Conservation (phyloP, 352 stramenopile genomes). For the Phytophthora ramorum region DNA sequence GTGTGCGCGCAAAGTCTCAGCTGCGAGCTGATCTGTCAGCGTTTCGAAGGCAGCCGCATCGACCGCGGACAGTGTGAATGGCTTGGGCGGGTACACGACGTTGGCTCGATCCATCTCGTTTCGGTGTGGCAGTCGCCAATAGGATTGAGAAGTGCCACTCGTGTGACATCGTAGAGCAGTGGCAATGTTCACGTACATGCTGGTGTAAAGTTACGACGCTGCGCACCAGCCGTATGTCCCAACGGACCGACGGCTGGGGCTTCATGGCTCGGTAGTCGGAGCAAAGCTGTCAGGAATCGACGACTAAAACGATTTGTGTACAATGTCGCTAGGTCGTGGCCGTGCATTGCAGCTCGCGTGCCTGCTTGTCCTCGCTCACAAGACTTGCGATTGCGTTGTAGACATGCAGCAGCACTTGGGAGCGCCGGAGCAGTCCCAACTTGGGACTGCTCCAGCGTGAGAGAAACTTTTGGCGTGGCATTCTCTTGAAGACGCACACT, state of each 20-base stretch:
- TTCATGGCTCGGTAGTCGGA: conserved; percentile 2
- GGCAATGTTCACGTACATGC: no score
- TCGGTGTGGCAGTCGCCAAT: conserved; percentile 15
- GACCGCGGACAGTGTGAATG: conserved; percentile 12
- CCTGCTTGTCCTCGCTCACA: conserved; percentile 4
- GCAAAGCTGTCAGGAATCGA: conserved; percentile 5
- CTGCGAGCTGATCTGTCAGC: conserved; percentile 57
- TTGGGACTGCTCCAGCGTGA: no score
- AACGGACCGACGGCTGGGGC: no score
- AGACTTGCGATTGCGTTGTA: not conserved
- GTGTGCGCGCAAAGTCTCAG: conserved; percentile 56
- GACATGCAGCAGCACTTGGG: no score
- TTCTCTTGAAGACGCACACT: no score
- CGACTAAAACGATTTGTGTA: conserved; percentile 12
- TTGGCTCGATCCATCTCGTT: conserved; percentile 21
- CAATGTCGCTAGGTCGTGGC: conserved; percentile 18
- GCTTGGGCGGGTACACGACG: conserved; percentile 20
- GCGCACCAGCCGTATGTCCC: not conserved
- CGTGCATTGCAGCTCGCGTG: not conserved
- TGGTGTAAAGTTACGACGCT: conserved; percentile 3
- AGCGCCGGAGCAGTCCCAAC: no score
- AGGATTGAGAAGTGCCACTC: conserved; percentile 19
- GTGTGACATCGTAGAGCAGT: not conserved
- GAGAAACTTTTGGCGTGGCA: no score
- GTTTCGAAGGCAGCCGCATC: conserved; percentile 20